Conservation (phyloP, 2,329 filamentous ascomycete species). For the Aspergillus pseudotamarii region DNA sequence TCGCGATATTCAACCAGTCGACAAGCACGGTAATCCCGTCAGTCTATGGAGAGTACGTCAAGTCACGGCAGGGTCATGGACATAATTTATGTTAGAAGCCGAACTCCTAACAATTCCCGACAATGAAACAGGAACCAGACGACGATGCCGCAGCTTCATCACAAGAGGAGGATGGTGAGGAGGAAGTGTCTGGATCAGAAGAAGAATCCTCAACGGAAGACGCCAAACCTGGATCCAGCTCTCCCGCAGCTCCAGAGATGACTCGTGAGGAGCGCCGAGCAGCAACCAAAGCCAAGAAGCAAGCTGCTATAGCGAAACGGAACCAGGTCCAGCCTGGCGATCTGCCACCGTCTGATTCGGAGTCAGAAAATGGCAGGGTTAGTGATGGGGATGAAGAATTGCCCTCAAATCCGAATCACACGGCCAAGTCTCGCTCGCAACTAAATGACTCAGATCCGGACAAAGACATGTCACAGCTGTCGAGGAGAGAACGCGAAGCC, state of each 20-base stretch:
- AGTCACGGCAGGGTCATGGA: slow-evolving; percentile 9
- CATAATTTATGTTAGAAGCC: neutral
- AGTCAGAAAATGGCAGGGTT: slow-evolving; percentile 39
- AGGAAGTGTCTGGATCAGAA: slow-evolving; percentile 54
- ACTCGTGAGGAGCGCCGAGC: slow-evolving; percentile 87
- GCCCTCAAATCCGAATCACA: slow-evolving; percentile 89
- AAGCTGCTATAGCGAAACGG: slow-evolving; percentile 79
- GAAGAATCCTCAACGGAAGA: slow-evolving; percentile 54
- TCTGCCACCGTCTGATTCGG: slow-evolving; percentile 72
- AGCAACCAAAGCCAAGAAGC: slow-evolving; percentile 86
- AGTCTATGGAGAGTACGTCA: slow-evolving; percentile 78
- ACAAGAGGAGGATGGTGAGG: slow-evolving; percentile 33
- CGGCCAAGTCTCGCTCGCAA: slow-evolving; percentile 67
- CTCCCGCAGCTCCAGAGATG: slow-evolving; percentile 53
- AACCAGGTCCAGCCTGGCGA: slow-evolving; percentile 80
- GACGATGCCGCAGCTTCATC: slow-evolving; percentile 41
- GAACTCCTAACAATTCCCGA: neutral
- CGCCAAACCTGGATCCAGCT: slow-evolving; percentile 52
- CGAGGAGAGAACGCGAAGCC: slow-evolving; percentile 73
- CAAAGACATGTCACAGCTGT: slow-evolving; percentile 58
- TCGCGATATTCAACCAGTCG: slow-evolving; percentile 82
- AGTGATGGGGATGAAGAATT: slow-evolving; percentile 43
- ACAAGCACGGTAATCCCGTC: slow-evolving; percentile 84
- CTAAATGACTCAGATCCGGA: slow-evolving; percentile 54
- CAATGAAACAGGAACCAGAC: slow-evolving; percentile 34